Base-by-base conservation (phyloP, 805 yeast genomes). In the Starmerella bombicola region DNA sequence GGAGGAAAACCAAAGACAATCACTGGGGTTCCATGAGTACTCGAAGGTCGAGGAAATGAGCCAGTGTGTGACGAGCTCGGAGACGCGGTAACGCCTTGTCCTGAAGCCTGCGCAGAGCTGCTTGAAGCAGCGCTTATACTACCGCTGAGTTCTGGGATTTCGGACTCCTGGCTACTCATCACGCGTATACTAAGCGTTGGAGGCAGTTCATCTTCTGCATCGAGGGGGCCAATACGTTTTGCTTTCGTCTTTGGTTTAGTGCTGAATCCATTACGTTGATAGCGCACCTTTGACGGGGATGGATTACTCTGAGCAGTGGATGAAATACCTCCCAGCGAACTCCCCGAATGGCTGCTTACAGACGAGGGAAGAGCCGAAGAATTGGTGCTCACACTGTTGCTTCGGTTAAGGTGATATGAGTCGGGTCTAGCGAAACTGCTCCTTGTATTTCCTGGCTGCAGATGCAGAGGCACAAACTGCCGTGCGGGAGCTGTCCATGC, bases 1-100 rank as follows among this genome's bases (percentile, higher is more conserved):
- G 85, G 93, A 1, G 93, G 84, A 57, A 83, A 88, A 1, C 97
- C 97, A 61, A 80, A 84, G 3, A 88, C 83, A 22, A 86, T 62
- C 1, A 88, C 80, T 0, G 94, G 80, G 23, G 28, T 28, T 13
- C 42, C 47, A 10, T 28, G 30, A 13, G 30, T n/a, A 13, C 10
- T 12, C 30, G n/a, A n/a, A n/a, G n/a, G n/a, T 24, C 28, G 28
- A 24, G 28, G 13, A 24, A 24, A 9, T 13, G 34, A 6, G 34
- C 21, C 32, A 15, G 9, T 30, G 9, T 9, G n/a, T 30, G 8
- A 8, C n/a, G n/a, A 8, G 9, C 15, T 10, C 22, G 34, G 7
- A 15, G 34, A 31, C 15, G 34, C 33, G 15, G 13, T 9, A 13
- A 13, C 28, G 13, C 12, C 28, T 24, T 24, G 28, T 13, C 12